These are phyloP conservation scores for Gaeumannomyces tritici DNA, from an alignment of 2,329 filamentous ascomycete genomes.

Conservation along the genomic window DNA sequence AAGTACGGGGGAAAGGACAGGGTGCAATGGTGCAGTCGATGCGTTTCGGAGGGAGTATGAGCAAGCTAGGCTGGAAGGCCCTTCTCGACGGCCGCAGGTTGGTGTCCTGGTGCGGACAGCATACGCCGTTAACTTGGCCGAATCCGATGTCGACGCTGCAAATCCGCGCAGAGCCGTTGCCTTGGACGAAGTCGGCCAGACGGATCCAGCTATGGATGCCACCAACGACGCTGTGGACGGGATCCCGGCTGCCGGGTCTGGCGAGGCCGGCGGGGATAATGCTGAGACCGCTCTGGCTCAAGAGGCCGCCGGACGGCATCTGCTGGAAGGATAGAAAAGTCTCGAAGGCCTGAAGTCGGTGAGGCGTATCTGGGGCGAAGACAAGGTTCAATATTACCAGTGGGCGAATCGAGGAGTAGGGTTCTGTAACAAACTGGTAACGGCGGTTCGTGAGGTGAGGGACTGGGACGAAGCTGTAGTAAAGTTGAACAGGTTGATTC, in stretches of 20 bases:
- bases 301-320: background rate
- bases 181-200: too few relatives aligned
- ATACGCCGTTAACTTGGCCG: background rate
- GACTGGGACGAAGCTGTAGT: too few relatives aligned
- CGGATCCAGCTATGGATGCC: too few relatives aligned
- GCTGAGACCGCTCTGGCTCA: background rate
- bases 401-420: too few relatives aligned
- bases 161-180: too few relatives aligned
- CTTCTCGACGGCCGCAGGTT: background rate
- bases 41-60: background rate
- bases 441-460: too few relatives aligned
- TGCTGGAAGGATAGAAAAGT: background rate
- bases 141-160: background rate
- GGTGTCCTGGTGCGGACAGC: background rate
- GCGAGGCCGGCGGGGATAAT: background rate
- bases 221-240: background rate
- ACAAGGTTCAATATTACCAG: too few relatives aligned
- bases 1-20: background rate
- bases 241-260: background rate
- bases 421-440: too few relatives aligned
- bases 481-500: too few relatives aligned
- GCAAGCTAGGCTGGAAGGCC: too few relatives aligned
- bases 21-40: background rate
- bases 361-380: too few relatives aligned
- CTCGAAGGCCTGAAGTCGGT: background rate